Evolutionary conservation across 2,329 filamentous ascomycete species (phyloP), one percentile per base, ranked within the genome.

Genomic region (Monosporascus sp.): DNA sequence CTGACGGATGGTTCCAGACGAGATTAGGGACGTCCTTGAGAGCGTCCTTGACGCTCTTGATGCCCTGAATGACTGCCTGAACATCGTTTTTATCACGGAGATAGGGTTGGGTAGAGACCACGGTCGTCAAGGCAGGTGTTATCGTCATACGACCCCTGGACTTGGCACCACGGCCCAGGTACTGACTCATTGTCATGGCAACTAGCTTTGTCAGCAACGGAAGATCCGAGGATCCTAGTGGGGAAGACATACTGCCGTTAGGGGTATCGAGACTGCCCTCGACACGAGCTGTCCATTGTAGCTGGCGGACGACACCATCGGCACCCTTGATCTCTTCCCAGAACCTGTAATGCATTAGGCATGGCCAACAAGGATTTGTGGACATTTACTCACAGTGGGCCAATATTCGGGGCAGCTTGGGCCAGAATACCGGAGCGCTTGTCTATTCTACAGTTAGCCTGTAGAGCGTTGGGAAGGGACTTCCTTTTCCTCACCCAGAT

Each of bases 281-380:
- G 25, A 86, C 82, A 58, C 85, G 78, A 44, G 83, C 78, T 9
- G 84, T 87, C 75, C 81, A 88, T 64, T 88, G 85, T 18, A 87
- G 72, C 60, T 86, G 81, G 47, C 85, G 77, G 8, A 79, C 77
- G 52, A 84, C 78, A 25, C 82, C 82, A 59, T 89, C 85, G 2
- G 70, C 68, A 25, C 77, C 77, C 35, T 66, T 71, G 62, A 86
- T 77, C 56, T 83, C 77, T 57, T 86, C 82, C 76, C 78, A 85
- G 65, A 78, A 70, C 57, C 67, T 69, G 25, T 5, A 48, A n/a
- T 1, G 11, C 36, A 31, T 60, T 51, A 59, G 55, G 38, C 45
- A 3, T 15, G 6, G 18, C 11, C 11, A 7, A 47, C 48, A 6
- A 4, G 6, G 37, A 2, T 15, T 49, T 31, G 22, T 9, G 7